phyloP scores from a whole-genome alignment of 1,284 basidiomycete species.

The Bondarzewia mesenterica region DNA sequence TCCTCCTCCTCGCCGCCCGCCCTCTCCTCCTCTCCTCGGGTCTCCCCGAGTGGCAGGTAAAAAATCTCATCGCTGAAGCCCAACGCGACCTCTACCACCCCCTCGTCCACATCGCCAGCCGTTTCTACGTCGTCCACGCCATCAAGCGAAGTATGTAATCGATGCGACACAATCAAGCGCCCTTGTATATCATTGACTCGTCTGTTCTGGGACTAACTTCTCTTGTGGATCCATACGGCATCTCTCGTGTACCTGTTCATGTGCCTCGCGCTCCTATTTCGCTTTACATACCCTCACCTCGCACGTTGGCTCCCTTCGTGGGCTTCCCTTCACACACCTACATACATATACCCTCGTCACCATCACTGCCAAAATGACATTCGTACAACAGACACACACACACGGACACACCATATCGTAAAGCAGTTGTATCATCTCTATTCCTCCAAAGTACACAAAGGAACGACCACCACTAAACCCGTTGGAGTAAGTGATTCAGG shows the following conservation, averaged over 20 bases:
- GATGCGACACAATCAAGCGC: not conserved
- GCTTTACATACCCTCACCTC: conserved; percentile 1
- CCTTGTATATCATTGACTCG: too few species aligned
- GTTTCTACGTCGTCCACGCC: conserved; percentile 53
- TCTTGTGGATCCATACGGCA: conserved; percentile 3
- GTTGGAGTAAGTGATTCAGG: conserved; percentile 21
- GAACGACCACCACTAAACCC: conserved; percentile 49
- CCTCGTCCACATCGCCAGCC: conserved; percentile 38
- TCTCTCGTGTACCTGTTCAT: not conserved
- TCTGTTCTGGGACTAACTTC: conserved; percentile 1
- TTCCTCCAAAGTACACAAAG: conserved; percentile 57
- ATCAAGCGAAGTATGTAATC: too few species aligned
- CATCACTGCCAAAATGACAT: conserved; percentile 14
- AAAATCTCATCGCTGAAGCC: conserved; percentile 47
- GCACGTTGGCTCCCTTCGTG: conserved; percentile 1
- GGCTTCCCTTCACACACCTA: not conserved
- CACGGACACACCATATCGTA: conserved; percentile 5
- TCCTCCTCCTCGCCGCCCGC: conserved; percentile 50
- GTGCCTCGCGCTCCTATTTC: conserved; percentile 5
- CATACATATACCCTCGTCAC: conserved; percentile 10
- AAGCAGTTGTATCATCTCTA: conserved; percentile 32
- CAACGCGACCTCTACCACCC: conserved; percentile 60
- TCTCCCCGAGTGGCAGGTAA: conserved; percentile 41
- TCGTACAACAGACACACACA: conserved; percentile 12
- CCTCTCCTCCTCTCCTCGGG: conserved; percentile 48